Conservation (phyloP, 768 basidiomycete genomes). For the Trametes maxima region DNA sequence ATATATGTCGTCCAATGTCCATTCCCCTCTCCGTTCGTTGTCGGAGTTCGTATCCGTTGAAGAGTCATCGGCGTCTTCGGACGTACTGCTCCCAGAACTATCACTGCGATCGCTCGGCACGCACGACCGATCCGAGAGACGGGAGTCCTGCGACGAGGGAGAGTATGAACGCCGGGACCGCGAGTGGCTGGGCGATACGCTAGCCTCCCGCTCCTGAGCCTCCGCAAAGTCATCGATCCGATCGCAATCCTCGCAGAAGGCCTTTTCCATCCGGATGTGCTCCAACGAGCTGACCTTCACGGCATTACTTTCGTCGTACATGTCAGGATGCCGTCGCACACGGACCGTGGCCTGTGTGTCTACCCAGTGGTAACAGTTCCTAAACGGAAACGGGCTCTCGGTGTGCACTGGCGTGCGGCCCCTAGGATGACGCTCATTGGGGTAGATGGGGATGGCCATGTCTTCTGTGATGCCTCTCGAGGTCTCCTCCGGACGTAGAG, state of each 20-base stretch:
- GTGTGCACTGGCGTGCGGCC: neutral
- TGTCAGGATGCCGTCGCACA: neutral
- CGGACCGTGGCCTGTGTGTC: neutral
- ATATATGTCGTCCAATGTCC: neutral
- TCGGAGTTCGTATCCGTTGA: no score
- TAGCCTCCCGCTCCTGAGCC: neutral
- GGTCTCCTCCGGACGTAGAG: neutral
- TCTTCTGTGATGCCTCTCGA: neutral
- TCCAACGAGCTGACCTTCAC: neutral
- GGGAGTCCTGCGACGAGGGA: neutral
- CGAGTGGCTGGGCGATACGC: neutral
- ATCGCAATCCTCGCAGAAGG: neutral
- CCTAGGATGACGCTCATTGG: neutral
- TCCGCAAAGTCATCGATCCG: neutral
- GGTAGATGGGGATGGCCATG: conserved; percentile 8
- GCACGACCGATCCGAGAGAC: neutral
- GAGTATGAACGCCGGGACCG: neutral
- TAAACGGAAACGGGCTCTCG: neutral
- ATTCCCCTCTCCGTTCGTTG: no score
- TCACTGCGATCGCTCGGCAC: no score
- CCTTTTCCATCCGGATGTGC: neutral
- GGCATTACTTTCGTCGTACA: neutral
- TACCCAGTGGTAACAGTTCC: conserved; percentile 15
- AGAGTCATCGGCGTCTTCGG: no score
- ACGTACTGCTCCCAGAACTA: neutral